Conservation (phyloP, 495 filamentous ascomycete species). For the Penicillium samsonianum region DNA sequence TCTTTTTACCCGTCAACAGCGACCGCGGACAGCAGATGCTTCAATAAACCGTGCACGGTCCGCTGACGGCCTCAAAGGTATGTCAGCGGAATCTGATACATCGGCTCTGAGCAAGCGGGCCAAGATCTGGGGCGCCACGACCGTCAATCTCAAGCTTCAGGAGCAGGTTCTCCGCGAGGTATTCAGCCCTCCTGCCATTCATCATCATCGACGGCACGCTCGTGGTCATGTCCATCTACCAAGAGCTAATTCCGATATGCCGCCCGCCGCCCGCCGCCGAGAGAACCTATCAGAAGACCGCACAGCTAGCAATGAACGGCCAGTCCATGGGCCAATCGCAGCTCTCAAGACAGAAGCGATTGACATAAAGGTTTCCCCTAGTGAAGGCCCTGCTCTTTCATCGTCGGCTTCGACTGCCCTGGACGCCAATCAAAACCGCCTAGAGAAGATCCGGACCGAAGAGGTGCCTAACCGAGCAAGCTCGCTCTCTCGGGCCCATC, state of each 20-base stretch:
- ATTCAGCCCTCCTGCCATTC: constrained; percentile 80
- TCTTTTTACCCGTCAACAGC: constrained; percentile 55
- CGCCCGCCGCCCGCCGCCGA: constrained; percentile 21
- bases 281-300: constrained; percentile 39
- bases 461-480: constrained; percentile 35
- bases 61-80: constrained; percentile 17
- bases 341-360: constrained; percentile 31
- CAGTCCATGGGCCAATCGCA: constrained; percentile 14
- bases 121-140: constrained; percentile 93
- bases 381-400: constrained; percentile 38
- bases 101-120: constrained; percentile 41
- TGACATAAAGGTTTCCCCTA: constrained; percentile 29
- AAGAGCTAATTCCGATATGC: constrained; percentile 42
- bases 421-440: constrained; percentile 35
- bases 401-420: constrained; percentile 48
- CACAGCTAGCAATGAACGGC: constrained; percentile 28
- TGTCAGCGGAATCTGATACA: constrained; percentile 21
- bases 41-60: constrained; percentile 23
- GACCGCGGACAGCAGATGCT: constrained; percentile 34
- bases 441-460: constrained; percentile 37
- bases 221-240: constrained; percentile 61
- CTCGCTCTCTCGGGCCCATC: constrained; percentile 32
- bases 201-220: constrained; percentile 62
- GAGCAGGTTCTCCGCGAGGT: constrained; percentile 95
- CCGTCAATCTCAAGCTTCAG: constrained; percentile 81